These are phyloP conservation scores for Favolaschia claudopus DNA, from an alignment of 768 basidiomycete species.

Conservation along the genomic window DNA sequence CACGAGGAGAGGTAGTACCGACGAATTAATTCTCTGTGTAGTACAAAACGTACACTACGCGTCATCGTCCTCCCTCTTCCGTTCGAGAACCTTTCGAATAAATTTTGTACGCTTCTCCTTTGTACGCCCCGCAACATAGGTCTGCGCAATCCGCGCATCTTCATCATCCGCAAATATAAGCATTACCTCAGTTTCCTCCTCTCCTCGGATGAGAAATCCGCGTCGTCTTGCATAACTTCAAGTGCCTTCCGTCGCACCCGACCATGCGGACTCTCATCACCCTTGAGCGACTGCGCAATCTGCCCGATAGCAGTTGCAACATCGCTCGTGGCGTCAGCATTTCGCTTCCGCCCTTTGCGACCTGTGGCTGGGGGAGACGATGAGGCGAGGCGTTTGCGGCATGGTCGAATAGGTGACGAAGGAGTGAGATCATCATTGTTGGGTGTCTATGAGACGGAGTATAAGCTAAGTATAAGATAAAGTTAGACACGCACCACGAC, in stretches of 20 bases:
- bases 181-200: neutral
- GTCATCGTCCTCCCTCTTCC: too few relatives aligned
- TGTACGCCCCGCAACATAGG: neutral
- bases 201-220: slow-evolving; percentile 11
- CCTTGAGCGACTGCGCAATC: neutral
- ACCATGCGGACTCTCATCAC: slow-evolving; percentile 3
- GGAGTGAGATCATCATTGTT: neutral
- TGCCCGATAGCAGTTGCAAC: slow-evolving; percentile 5
- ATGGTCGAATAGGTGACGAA: neutral
- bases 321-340: slow-evolving; percentile 5
- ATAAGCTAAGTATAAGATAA: too few relatives aligned
- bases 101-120: slow-evolving; percentile 3
- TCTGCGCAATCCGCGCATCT: slow-evolving; percentile 9
- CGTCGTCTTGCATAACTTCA: slow-evolving; percentile 13
- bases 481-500: too few relatives aligned
- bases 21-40: neutral
- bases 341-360: neutral
- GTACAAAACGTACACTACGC: neutral
- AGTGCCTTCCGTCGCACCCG: slow-evolving; percentile 1
- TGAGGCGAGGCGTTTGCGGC: slow-evolving; percentile 7
- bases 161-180: slow-evolving; percentile 6
- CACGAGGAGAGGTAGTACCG: neutral
- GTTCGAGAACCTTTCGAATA: neutral
- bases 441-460: too few relatives aligned
- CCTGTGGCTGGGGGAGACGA: neutral